These are phyloP conservation scores for Amylocarpus encephaloides DNA, from an alignment of 2,329 filamentous ascomycete genomes.

Conservation along the genomic window DNA sequence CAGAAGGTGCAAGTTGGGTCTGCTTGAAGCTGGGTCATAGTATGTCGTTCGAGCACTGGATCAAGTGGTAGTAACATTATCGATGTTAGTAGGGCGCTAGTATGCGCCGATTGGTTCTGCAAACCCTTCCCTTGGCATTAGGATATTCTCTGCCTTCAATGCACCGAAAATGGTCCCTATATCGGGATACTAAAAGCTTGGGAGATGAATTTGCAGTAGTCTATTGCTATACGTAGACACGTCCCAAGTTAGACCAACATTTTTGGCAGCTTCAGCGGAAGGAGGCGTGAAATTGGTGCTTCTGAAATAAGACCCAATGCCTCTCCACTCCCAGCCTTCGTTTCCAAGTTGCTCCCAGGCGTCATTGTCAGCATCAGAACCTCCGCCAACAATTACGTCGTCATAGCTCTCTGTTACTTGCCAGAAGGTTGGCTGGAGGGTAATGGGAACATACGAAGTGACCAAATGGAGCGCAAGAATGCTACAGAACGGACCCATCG, in stretches of 20 bases:
- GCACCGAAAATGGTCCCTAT: constrained; percentile 4
- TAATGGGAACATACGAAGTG: no score
- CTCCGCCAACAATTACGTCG: constrained; percentile 5
- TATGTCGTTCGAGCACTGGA: constrained; percentile 6
- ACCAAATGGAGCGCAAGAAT: no score
- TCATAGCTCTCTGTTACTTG: not conserved
- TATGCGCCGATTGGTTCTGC: constrained; percentile 2
- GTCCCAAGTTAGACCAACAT: constrained; percentile 5
- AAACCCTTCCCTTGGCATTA: constrained; percentile 8
- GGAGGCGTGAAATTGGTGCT: constrained; percentile 4
- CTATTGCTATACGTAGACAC: constrained; percentile 5
- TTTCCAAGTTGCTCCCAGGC: constrained; percentile 37
- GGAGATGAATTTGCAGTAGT: constrained; percentile 2
- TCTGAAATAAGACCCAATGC: constrained; percentile 36
- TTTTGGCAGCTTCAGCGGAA: not conserved
- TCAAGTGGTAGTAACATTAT: constrained; percentile 9
- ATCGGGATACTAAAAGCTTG: constrained; percentile 5
- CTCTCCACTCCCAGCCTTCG: constrained; percentile 34
- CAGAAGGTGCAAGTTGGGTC: constrained; percentile 9
- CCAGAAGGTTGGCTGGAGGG: no score
- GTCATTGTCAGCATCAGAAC: constrained; percentile 26
- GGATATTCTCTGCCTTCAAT: constrained; percentile 1
- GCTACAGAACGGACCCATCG: no score
- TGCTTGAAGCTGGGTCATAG: constrained; percentile 5
- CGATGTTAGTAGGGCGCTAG: constrained; percentile 5